Base-by-base conservation (phyloP, 2,329 filamentous ascomycete genomes). In the Fusarium albosuccineum region DNA sequence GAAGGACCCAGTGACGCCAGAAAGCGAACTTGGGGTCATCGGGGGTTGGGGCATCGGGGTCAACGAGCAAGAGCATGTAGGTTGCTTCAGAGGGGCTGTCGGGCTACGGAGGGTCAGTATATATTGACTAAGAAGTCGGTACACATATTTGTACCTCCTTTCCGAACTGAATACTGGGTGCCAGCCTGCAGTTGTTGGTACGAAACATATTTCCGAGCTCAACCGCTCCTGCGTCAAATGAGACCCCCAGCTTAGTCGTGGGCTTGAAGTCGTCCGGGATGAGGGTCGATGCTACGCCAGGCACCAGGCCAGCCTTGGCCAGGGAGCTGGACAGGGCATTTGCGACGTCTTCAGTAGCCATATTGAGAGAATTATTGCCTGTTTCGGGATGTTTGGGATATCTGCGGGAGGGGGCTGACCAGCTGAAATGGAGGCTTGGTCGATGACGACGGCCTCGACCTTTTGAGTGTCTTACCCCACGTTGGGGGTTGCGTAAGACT, bases 41-140 rank as follows among this genome's bases (percentile, higher is more conserved):
- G 0, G 85, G 85, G 0, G 84, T 86, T 0, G 85, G 85, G 17
- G 85, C 85, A 60, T 87, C 85, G 0, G 85, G 84, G 57, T 87
- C 85, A 22, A 86, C 77, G 40, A 87, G 77, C 64, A 87, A 75
- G 51, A 86, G 75, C 36, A 81, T 79, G 73, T 84, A 87, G 2
- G 76, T 77, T 1, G 75, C 67, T 29, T 71, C 73, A 9, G 70
- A 62, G 1, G 71, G 61, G 3, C 71, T 70, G n/a, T 70, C 73
- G 6, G 60, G 30, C 71, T 78, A 45, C 6, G 22, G 2, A 3
- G 10, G 30, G 45, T 37, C 26, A 49, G n/a, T 10, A 30, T 46
- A 29, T 27, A 9, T 10, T 22, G 9, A 1, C 9, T 3, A 2
- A 1, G 17, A 0, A 3, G 22, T 9, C 3, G 1, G 3, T 9